These are phyloP conservation scores for Scleroderma bovista DNA, from an alignment of 768 basidiomycete species.

Conservation along the genomic window DNA sequence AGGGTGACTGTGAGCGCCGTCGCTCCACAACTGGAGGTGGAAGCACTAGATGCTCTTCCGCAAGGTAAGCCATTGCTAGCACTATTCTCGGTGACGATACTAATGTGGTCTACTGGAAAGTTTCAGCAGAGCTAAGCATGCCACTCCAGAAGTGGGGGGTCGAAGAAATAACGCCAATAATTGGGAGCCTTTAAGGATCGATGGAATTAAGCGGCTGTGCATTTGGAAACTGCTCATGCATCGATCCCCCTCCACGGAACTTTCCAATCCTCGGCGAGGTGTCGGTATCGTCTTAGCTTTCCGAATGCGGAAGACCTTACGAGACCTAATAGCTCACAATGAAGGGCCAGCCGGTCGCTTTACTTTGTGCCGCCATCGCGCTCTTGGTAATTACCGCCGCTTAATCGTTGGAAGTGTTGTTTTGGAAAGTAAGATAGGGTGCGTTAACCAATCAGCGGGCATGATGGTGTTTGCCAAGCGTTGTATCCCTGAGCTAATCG, in stretches of 20 bases:
- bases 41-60: neutral
- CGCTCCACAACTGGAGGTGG: constrained; percentile 7
- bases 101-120: neutral
- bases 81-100: neutral
- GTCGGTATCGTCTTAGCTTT: constrained; percentile 2
- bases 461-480: neutral
- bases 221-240: neutral
- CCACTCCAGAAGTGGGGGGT: neutral
- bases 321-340: neutral
- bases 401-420: neutral
- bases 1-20: neutral
- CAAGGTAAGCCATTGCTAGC: neutral
- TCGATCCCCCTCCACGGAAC: neutral
- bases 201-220: neutral
- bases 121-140: neutral
- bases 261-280: neutral
- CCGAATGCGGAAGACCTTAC: neutral
- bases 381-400: neutral
- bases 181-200: neutral
- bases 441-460: neutral
- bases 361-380: neutral
- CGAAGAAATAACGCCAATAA: neutral
- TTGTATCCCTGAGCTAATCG: neutral
- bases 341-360: neutral
- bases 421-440: neutral